Evolutionary conservation across 352 stramenopile genomes (phyloP).

Genomic region (Phytophthora uliginosa): DNA sequence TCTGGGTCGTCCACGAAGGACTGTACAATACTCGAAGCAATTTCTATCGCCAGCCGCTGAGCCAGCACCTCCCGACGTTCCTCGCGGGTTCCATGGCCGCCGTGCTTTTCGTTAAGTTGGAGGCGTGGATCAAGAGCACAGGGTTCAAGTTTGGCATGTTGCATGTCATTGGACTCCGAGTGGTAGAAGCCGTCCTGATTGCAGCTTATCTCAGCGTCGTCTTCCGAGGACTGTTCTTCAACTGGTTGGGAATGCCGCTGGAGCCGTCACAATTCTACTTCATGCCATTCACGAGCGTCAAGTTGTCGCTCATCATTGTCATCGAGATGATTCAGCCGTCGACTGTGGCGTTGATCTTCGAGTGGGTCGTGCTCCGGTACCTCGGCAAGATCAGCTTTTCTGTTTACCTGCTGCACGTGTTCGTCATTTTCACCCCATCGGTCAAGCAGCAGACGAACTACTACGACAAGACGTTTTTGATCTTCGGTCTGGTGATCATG

Average conservation of each 20-base stretch:
- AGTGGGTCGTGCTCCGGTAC: constrained; percentile 43
- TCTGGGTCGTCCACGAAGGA: constrained; percentile 23
- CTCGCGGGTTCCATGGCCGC: constrained; percentile 14
- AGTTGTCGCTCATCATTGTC: constrained; percentile 29
- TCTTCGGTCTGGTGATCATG: constrained; percentile 35
- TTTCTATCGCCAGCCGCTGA: constrained; percentile 12
- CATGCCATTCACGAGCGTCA: constrained; percentile 4
- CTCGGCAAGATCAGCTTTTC: constrained; percentile 51
- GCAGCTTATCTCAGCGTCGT: constrained; percentile 15
- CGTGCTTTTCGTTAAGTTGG: constrained; percentile 20
- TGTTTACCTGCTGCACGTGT: constrained; percentile 51
- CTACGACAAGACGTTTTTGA: constrained; percentile 23
- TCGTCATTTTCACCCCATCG: constrained; percentile 34
- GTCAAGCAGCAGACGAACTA: constrained; percentile 18
- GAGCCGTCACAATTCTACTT: not conserved
- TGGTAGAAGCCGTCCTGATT: constrained; percentile 14
- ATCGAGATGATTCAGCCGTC: constrained; percentile 42
- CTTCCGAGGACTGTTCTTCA: no score
- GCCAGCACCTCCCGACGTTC: constrained; percentile 21
- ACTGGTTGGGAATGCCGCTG: not conserved
- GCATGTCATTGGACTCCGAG: constrained; percentile 10
- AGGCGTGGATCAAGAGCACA: constrained; percentile 14
- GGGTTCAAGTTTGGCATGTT: constrained; percentile 12
- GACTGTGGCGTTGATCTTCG: constrained; percentile 30
- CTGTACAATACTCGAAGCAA: constrained; percentile 10